phyloP scores from a whole-genome alignment of 352 stramenopile genomes.

The Phytophthora citrophthora region DNA sequence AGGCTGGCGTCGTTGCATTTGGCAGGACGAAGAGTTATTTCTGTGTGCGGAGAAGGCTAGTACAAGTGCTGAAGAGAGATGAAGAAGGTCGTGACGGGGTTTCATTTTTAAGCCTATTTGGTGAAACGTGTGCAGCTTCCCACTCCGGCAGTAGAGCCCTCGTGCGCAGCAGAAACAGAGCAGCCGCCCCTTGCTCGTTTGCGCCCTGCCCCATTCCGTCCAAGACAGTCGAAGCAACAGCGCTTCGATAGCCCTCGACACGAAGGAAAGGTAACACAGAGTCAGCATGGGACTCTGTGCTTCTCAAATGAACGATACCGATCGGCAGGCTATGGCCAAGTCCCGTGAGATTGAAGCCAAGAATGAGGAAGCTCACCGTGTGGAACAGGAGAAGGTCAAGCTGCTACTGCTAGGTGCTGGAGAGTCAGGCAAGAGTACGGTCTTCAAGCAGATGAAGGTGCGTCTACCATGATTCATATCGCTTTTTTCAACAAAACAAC shows the following conservation, averaged over 20 bases:
- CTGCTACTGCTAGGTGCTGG: constrained; percentile 94
- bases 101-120: constrained; percentile 77
- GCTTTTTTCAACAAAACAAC: background rate
- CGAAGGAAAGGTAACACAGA: constrained; percentile 23
- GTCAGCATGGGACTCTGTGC: constrained; percentile 72
- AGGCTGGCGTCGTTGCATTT: constrained; percentile 32
- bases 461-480: background rate
- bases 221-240: constrained; percentile 30
- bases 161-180: constrained; percentile 41
- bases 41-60: constrained; percentile 23
- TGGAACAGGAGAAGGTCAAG: constrained; percentile 95
- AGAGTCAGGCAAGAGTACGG: constrained; percentile 96
- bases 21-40: constrained; percentile 37
- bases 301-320: constrained; percentile 62
- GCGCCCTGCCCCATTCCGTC: constrained; percentile 25
- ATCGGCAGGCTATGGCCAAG: constrained; percentile 72
- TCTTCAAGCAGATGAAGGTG: constrained; percentile 94
- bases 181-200: constrained; percentile 15
- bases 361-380: constrained; percentile 79
- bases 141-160: constrained; percentile 41
- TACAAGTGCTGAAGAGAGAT: constrained; percentile 1
- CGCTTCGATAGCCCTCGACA: constrained; percentile 24
- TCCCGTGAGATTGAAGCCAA: constrained; percentile 80
- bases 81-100: constrained; percentile 41
- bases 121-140: constrained; percentile 42